These are phyloP conservation scores for Huntiella abstrusa DNA, from an alignment of 2,329 filamentous ascomycete species.

Conservation along the genomic window DNA sequence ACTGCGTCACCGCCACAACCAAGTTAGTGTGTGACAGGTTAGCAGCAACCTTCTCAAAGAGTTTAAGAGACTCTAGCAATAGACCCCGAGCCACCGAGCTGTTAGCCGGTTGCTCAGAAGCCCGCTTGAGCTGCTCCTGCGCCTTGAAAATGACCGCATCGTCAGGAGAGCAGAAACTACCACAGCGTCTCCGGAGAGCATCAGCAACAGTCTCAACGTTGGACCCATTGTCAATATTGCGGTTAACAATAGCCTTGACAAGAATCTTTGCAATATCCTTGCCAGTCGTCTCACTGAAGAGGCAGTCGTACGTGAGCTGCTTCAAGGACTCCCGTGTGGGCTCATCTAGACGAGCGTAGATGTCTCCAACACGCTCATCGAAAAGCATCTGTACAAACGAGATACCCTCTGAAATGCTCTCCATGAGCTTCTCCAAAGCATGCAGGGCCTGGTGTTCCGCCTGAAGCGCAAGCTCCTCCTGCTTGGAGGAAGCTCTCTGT, in stretches of 20 bases:
- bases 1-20: slow-evolving; percentile 58
- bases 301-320: slow-evolving; percentile 66
- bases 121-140: slow-evolving; percentile 81
- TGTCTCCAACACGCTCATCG: slow-evolving; percentile 80
- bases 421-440: slow-evolving; percentile 67
- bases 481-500: slow-evolving; percentile 56
- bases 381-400: slow-evolving; percentile 91
- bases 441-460: slow-evolving; percentile 87
- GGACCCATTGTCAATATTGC: slow-evolving; percentile 89
- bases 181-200: slow-evolving; percentile 76
- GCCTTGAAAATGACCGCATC: slow-evolving; percentile 98
- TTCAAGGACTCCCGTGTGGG: slow-evolving; percentile 48
- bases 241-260: slow-evolving; percentile 94
- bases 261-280: slow-evolving; percentile 83
- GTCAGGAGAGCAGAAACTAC: slow-evolving; percentile 92
- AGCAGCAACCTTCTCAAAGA: slow-evolving; percentile 78
- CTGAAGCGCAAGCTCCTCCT: slow-evolving; percentile 82
- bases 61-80: slow-evolving; percentile 69
- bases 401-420: slow-evolving; percentile 86
- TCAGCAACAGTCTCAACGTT: slow-evolving; percentile 97
- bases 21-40: slow-evolving; percentile 69
- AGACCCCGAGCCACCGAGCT: slow-evolving; percentile 59
- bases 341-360: slow-evolving; percentile 58
- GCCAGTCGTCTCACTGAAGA: slow-evolving; percentile 64
- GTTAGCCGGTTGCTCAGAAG: slow-evolving; percentile 57